A percentile compares a stretch with the other conserved stretches of the same genome.
Evolutionary conservation across 306 rosid genomes (phyloP).

Genomic region (Malus sylvestris): DNA sequence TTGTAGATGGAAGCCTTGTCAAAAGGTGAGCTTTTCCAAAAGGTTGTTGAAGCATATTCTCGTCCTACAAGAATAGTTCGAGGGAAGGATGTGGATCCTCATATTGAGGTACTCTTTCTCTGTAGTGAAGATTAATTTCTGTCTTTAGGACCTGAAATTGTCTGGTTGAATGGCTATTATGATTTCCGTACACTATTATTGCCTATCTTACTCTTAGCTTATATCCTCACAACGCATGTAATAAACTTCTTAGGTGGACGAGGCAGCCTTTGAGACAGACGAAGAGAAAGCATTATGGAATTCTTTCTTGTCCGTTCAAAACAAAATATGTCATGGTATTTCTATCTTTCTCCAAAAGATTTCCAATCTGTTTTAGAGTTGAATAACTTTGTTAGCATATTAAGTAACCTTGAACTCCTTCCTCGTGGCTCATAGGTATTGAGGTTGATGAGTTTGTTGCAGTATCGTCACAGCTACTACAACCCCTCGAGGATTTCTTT

Average conservation of each 20-base stretch:
- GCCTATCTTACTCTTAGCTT: neutral
- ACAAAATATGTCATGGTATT: conserved; percentile 54
- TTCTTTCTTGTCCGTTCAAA: conserved; percentile 48
- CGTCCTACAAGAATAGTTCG: conserved; percentile 92
- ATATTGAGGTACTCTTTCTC: conserved; percentile 42
- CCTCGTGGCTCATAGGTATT: conserved; percentile 37
- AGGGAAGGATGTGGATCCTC: conserved; percentile 58
- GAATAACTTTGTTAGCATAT: neutral
- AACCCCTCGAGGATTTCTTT: conserved; percentile 90
- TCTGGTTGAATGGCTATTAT: neutral
- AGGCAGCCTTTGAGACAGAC: conserved; percentile 56
- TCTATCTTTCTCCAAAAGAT: neutral
- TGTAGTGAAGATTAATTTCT: neutral
- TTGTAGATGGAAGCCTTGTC: conserved; percentile 79
- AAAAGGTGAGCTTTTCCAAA: conserved; percentile 56
- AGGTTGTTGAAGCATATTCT: conserved; percentile 87
- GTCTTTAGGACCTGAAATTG: neutral
- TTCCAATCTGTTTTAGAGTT: neutral
- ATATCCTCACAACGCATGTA: neutral
- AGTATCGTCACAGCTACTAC: conserved; percentile 63
- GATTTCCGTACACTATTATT: neutral
- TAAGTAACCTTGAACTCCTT: conserved; percentile 6
- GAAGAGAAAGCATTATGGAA: conserved; percentile 79
- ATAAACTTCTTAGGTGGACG: conserved; percentile 50
- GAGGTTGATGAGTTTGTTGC: conserved; percentile 59